phyloP scores from a whole-genome alignment of 208 protist species.

The Crithidia thermophila region DNA sequence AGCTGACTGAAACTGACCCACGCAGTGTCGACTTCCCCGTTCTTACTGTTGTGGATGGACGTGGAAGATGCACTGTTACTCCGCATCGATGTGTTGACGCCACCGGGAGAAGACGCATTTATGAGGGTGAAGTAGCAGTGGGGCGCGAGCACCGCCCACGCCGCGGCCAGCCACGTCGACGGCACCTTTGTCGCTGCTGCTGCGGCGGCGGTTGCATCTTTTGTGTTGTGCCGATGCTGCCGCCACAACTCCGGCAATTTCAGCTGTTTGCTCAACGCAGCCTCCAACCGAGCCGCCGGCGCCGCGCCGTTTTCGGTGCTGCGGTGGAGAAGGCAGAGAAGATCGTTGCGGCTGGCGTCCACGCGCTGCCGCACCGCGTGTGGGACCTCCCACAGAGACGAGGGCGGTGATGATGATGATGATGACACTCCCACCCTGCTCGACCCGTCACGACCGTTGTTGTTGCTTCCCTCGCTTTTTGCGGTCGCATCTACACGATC shows the following conservation, averaged over 20 bases:
- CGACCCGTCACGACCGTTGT: background rate
- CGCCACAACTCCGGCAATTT: background rate
- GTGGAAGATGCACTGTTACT: background rate
- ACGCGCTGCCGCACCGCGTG: conserved; percentile 12
- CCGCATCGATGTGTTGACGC: background rate
- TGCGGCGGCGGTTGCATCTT: background rate
- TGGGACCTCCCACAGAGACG: too few species aligned
- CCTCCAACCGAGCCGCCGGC: conserved; percentile 10
- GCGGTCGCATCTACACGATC: background rate
- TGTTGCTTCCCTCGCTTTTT: background rate
- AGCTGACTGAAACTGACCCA: too few species aligned
- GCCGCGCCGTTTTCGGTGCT: conserved; percentile 5
- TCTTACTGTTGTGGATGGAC: background rate
- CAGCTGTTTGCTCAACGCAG: conserved; percentile 8
- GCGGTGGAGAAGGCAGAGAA: conserved; percentile 23
- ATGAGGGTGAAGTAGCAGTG: conserved; percentile 21
- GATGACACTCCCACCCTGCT: background rate
- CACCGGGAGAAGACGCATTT: background rate
- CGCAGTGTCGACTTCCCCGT: background rate
- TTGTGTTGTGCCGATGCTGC: background rate
- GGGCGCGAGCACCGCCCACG: conserved; percentile 16
- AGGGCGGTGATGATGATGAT: too few species aligned
- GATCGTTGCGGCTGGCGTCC: background rate
- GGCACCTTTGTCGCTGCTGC: background rate
- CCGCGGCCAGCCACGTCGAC: conserved; percentile 3